Evolutionary conservation across 1,284 basidiomycete species (phyloP).

Genomic region (Taiwanofungus camphoratus): DNA sequence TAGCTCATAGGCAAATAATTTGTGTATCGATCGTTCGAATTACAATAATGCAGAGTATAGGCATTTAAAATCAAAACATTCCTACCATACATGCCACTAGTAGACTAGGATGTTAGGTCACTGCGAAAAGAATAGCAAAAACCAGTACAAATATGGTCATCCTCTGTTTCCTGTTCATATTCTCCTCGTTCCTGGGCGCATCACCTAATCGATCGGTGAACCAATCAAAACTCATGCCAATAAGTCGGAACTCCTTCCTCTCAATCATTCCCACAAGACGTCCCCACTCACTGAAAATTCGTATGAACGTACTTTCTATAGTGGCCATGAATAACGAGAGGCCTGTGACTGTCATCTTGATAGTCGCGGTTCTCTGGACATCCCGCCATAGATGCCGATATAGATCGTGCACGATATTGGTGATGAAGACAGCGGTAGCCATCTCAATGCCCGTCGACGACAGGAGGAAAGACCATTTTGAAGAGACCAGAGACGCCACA

Average conservation of each 20-base stretch:
- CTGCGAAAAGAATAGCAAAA: neutral
- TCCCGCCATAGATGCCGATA: conserved; percentile 43
- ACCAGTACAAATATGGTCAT: conserved; percentile 5
- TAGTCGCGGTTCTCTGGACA: conserved; percentile 24
- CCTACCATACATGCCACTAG: no score
- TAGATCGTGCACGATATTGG: conserved; percentile 42
- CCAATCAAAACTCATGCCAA: conserved; percentile 50
- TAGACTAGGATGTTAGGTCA: no score
- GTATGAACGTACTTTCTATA: conserved; percentile 43
- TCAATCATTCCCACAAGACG: conserved; percentile 40
- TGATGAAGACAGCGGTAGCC: conserved; percentile 28
- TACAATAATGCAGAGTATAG: no score
- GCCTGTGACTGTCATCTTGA: conserved; percentile 34
- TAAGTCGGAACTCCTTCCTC: conserved; percentile 33
- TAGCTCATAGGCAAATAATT: no score
- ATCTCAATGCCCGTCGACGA: conserved; percentile 20
- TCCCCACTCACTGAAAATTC: conserved; percentile 47
- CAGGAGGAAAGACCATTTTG: conserved; percentile 4
- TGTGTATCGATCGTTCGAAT: no score
- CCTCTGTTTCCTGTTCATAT: conserved; percentile 31
- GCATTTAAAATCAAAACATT: no score
- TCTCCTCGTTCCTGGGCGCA: conserved; percentile 39
- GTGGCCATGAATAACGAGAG: conserved; percentile 36
- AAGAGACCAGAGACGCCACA: conserved; percentile 11
- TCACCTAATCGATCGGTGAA: conserved; percentile 39